phyloP scores from a whole-genome alignment of 495 filamentous ascomycete species.

The Gamarada debralockiae region DNA sequence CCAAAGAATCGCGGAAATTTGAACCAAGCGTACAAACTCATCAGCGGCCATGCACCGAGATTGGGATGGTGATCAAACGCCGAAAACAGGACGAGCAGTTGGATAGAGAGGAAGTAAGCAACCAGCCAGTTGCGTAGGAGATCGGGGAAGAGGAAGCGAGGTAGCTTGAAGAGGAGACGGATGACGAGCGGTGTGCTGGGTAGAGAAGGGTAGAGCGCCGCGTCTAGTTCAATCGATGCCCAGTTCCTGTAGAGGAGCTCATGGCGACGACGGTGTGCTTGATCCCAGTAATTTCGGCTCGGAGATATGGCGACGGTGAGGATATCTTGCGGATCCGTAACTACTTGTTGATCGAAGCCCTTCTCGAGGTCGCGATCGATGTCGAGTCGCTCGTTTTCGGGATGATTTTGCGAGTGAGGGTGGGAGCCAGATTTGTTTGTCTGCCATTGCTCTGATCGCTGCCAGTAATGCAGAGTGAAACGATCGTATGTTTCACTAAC shows the following conservation, averaged over 20 bases:
- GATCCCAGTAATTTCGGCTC: not conserved
- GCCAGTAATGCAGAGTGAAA: too few species aligned
- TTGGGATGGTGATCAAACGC: not conserved
- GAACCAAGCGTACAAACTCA: not conserved
- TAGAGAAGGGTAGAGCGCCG: not conserved
- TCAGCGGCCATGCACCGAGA: not conserved
- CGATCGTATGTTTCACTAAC: too few species aligned
- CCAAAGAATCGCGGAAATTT: too few species aligned
- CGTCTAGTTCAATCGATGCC: slow-evolving; percentile 2
- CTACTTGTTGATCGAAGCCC: too few species aligned
- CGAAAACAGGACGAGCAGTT: not conserved
- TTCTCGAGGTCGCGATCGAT: too few species aligned
- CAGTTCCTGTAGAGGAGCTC: slow-evolving; percentile 1
- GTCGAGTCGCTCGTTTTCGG: too few species aligned
- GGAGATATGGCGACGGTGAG: not conserved
- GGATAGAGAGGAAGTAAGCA: slow-evolving; percentile 1
- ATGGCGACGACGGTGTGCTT: not conserved
- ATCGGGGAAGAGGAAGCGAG: not conserved
- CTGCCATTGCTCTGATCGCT: too few species aligned
- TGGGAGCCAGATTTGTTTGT: too few species aligned
- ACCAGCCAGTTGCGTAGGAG: not conserved
- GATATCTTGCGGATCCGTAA: not conserved
- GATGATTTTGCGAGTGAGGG: too few species aligned
- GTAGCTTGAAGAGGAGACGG: not conserved
- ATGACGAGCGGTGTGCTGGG: not conserved